Evolutionary conservation across 371 early-diverging fungal genomes (phyloP).

Genomic region (Basidiobolus meristosporus): DNA sequence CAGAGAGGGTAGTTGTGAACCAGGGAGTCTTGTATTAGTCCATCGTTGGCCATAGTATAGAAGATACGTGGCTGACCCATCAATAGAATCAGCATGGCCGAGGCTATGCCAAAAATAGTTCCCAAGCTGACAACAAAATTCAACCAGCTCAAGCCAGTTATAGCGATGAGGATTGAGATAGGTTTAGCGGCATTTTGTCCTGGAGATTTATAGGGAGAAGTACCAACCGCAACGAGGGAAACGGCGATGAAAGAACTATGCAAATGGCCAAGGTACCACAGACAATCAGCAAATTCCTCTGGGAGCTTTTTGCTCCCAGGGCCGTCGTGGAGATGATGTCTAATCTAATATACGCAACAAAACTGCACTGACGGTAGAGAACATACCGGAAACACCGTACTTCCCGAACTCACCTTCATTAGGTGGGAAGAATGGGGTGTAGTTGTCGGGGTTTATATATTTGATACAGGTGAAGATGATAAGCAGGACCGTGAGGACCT

Average conservation of each 20-base stretch:
- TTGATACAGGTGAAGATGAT: conserved; percentile 55
- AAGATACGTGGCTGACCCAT: too few relatives aligned
- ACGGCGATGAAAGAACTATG: conserved; percentile 55
- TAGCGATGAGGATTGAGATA: conserved; percentile 33
- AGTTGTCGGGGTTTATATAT: too few relatives aligned
- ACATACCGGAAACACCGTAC: conserved; percentile 49
- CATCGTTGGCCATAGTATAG: too few relatives aligned
- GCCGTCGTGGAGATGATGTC: conserved; percentile 78
- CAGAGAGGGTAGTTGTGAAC: conserved; percentile 49
- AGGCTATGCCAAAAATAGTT: conserved; percentile 56
- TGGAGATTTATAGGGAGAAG: conserved; percentile 35
- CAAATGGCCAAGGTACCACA: conserved; percentile 55
- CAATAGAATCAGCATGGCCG: conserved; percentile 54
- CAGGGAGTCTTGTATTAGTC: too few relatives aligned
- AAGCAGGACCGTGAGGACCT: conserved; percentile 49
- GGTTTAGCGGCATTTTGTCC: conserved; percentile 30
- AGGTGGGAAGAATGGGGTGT: too few relatives aligned
- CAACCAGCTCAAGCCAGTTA: conserved; percentile 39
- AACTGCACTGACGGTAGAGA: conserved; percentile 56
- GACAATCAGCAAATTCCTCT: conserved; percentile 70
- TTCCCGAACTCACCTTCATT: conserved; percentile 38
- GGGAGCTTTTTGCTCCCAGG: conserved; percentile 65
- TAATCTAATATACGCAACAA: conserved; percentile 84
- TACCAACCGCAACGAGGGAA: conserved; percentile 49
- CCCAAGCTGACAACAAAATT: conserved; percentile 49